Conservation (phyloP, 805 yeast genomes). For the Naumovozyma castellii region DNA sequence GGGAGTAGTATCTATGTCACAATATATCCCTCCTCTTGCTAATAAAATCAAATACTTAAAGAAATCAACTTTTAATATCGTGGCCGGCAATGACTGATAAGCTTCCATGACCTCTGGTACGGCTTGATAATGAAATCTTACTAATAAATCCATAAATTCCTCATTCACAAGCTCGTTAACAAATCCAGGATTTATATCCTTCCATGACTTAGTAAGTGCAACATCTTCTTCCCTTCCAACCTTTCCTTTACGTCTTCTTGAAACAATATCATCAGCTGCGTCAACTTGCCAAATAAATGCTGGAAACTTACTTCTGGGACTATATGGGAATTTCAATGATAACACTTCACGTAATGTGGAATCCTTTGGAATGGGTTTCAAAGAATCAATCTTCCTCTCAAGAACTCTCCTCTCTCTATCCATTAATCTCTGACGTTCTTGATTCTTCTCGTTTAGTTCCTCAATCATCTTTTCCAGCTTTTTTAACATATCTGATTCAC, state of each 20-base stretch:
- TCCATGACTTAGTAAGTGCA: conserved; percentile 37
- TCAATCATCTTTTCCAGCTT: conserved; percentile 59
- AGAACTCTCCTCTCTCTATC: conserved; percentile 51
- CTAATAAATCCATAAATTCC: conserved; percentile 53
- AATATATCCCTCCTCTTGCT: conserved; percentile 73
- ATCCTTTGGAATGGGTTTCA: conserved; percentile 53
- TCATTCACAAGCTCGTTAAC: conserved; percentile 66
- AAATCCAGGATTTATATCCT: conserved; percentile 57
- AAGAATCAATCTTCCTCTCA: conserved; percentile 52
- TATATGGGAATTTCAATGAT: conserved; percentile 57
- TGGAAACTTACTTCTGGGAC: conserved; percentile 51
- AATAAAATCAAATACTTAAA: conserved; percentile 58
- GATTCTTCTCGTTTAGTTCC: conserved; percentile 20
- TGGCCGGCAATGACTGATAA: conserved; percentile 53
- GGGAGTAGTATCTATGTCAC: conserved; percentile 71
- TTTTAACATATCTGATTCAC: conserved; percentile 44
- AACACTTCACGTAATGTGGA: conserved; percentile 58
- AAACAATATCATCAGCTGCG: conserved; percentile 41
- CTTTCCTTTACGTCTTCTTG: background rate
- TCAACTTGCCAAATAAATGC: conserved; percentile 76
- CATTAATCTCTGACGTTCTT: conserved; percentile 49
- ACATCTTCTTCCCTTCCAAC: background rate
- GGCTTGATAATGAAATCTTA: conserved; percentile 48
- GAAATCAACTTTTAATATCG: conserved; percentile 59
- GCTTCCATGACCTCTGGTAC: conserved; percentile 62